Evolutionary conservation across 495 filamentous ascomycete species (phyloP), one percentile per base, ranked within the genome.

Genomic region (Chaetomium cochliodes): DNA sequence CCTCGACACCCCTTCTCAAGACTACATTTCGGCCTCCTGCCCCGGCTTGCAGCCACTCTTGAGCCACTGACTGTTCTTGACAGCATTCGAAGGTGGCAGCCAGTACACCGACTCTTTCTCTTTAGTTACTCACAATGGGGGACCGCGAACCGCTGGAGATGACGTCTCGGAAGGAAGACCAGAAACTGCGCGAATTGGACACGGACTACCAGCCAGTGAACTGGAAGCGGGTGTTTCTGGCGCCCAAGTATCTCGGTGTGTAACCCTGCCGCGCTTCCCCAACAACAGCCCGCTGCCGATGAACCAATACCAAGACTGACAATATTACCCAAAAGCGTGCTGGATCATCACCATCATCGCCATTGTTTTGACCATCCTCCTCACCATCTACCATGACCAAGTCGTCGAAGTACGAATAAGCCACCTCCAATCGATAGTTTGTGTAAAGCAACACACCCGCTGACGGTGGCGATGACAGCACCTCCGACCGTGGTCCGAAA

Each of bases 401-500:
- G 69, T 71, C 12, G 69, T 71, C 47, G 47, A 42, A 11, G 68
- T 70, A n/a, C n/a, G n/a, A n/a, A n/a, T n/a, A 39, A 16, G 68
- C 25, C 26, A 2, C 1, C 8, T 15, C 51, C 8, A n/a, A n/a
- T 5, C 18, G 13, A 53, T 15, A 33, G 3, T 28, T 18, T 15
- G 16, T 18, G 41, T 15, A 44, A 44, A 44, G 3, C 11, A 44
- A 18, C 11, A 22, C 25, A 18, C 23, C 26, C 2, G 23, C 22
- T 57, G 41, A 42, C 54, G 15, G 5, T 20, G 3, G n/a, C 0
- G 5, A 16, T 44, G 37, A 7, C 61, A 72, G 72, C 47, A 59
- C 46, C 65, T 75, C 3, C 60, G 62, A 22, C 73, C 73, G 2
- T 70, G 66, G 33, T 64, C 71, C 33, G 52, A 72, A 37, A 65